Base-by-base conservation (phyloP, 345 rosid species). In the Euphorbia peplus region DNA sequence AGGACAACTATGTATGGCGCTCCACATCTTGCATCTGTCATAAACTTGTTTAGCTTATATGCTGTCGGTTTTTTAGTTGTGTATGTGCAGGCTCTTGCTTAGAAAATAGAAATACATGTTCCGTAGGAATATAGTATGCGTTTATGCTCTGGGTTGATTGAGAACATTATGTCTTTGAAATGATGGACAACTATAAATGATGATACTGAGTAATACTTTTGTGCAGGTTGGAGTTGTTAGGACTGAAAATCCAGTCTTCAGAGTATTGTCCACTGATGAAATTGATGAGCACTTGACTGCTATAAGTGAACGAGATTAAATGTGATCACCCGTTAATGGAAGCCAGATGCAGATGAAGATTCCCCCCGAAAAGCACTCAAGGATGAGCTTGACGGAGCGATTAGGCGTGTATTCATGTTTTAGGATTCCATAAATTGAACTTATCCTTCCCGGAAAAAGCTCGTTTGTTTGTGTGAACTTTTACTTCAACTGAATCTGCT, bases 271-370 rank as follows among this genome's bases (percentile, higher is more conserved):
- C 65, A 84, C 87, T 0, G 95, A 84, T 66, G 97, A 90, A 74
- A 84, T 90, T 0, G 92, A 90, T 26, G 97, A 88, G 55, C 95
- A 90, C 70, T 76, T 88, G 78, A 90, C 93, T 13, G 92, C 95
- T 61, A 90, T 90, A 29, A 88, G 86, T 66, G 91, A 90, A 80
- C 90, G 93, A 3, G 96, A 88, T 79, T 90, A 5, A 62, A 37
- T 60, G 28, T 15, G 51, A 42, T 13, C 10, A 39, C 42, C 3
- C 9, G 42, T 39, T 8, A 2, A 1, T 5, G 9, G 42, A 8
- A 39, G 42, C 39, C 8, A 35, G 39, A 8, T 3, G 39, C 3
- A 35, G 8, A 35, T 8, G 39, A 35, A 35, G 39, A 35, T 35
- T 35, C 8, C 8, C 39, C 39, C 39, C 39, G 39, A 35, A 3